Base-by-base conservation (phyloP, 2,329 filamentous ascomycete genomes). In the Ceratocystis colombiana region DNA sequence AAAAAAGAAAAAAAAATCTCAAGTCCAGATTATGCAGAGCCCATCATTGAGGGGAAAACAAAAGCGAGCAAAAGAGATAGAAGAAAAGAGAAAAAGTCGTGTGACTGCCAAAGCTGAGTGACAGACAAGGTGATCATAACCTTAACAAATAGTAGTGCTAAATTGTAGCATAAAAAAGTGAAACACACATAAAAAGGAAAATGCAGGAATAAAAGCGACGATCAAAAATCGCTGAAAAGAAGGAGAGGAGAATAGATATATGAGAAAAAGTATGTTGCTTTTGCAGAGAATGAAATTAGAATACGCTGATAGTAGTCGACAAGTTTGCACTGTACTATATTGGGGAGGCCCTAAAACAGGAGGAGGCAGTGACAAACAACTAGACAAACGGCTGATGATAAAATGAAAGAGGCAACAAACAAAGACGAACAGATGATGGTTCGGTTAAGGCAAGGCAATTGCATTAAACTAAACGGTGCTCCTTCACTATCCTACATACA, bases 81-180 rank as follows among this genome's bases (percentile, higher is more conserved):
- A 57, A 33, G 25, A 28, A 57, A 57, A 28, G 28, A 25, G 8
- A 22, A 57, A 57, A 57, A 57, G 15, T n/a, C 50, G 50, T 57
- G 53, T 33, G 53, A 33, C 53, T 30, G 20, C 28, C 53, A 33
- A 17, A 57, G 30, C 30, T 57, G 10, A 28, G 53, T 57, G 53
- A 33, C 53, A 57, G 53, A n/a, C 53, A 57, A 57, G 53, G 28
- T 28, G 53, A 57, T 57, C 53, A 30, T 30, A 57, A 57, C 28
- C 22, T 33, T 17, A 28, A n/a, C 25, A 30, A 57, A 57, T 57
- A 33, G n/a, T 12, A 55, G 12, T 25, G 17, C 50, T 10, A 15
- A 12, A 17, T 41, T 22, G 20, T 55, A 55, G 20, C 50, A 25
- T 20, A 30, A n/a, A 30, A 55, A 30, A n/a, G 10, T 22, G 12